Evolutionary conservation across 805 yeast genomes (phyloP).

Genomic region (Brettanomyces bruxellensis): DNA sequence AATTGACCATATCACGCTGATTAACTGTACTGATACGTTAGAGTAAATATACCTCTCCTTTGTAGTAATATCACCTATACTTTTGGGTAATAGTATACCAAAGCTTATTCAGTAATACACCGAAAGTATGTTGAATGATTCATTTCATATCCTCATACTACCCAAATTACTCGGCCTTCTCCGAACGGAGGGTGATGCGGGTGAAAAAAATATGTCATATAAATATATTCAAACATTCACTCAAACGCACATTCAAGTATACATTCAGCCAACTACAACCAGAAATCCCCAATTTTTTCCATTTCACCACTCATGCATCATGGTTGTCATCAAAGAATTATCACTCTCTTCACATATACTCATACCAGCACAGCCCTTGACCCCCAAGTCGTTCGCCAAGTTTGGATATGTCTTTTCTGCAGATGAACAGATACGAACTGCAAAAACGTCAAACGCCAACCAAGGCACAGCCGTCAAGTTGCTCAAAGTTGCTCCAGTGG

Average conservation of each 20-base stretch:
- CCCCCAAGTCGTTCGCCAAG: conserved; percentile 55
- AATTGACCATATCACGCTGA: too few species aligned
- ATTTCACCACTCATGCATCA: neutral
- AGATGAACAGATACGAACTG: conserved; percentile 51
- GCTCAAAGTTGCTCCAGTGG: conserved; percentile 61
- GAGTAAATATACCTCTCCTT: too few species aligned
- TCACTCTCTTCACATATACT: neutral
- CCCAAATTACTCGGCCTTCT: neutral
- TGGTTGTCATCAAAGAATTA: neutral
- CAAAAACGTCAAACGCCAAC: conserved; percentile 52
- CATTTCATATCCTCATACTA: too few species aligned
- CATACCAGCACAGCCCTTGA: conserved; percentile 25
- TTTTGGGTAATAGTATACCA: too few species aligned
- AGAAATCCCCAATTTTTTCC: neutral
- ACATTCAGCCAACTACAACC: too few species aligned
- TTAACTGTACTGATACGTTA: too few species aligned
- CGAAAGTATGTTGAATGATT: too few species aligned
- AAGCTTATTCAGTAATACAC: too few species aligned
- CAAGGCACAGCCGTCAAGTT: conserved; percentile 90
- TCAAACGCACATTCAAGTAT: too few species aligned
- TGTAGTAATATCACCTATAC: too few species aligned
- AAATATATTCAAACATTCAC: too few species aligned
- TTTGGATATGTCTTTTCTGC: conserved; percentile 79
- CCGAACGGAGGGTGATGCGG: neutral
- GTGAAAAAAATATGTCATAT: neutral